Evolutionary conservation across 1,139 yeast species (phyloP).

Genomic region (Geotrichum aggregatum): DNA sequence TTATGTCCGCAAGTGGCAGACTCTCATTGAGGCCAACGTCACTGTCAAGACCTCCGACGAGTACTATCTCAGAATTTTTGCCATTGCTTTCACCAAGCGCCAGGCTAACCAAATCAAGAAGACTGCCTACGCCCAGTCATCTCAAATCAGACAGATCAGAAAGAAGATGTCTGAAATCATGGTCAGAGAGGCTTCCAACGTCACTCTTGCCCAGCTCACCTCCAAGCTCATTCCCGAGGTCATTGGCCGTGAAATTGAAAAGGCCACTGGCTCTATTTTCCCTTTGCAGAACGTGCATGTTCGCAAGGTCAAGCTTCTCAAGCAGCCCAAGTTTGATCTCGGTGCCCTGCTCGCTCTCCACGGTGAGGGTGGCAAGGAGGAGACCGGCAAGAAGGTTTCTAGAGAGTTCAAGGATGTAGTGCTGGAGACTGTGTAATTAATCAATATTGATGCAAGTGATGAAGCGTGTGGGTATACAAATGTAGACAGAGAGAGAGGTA

Average conservation of each 20-base stretch:
- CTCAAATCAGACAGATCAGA: slow-evolving; percentile 81
- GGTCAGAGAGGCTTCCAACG: slow-evolving; percentile 79
- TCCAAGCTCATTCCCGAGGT: slow-evolving; percentile 88
- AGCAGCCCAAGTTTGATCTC: slow-evolving; percentile 87
- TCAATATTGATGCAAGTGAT: neutral
- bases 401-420: slow-evolving; percentile 87
- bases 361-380: slow-evolving; percentile 78
- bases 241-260: slow-evolving; percentile 85
- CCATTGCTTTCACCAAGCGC: slow-evolving; percentile 91
- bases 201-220: slow-evolving; percentile 81
- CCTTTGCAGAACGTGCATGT: slow-evolving; percentile 89
- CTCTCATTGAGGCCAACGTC: slow-evolving; percentile 85
- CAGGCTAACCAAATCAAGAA: slow-evolving; percentile 85
- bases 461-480: too few species aligned
- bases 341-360: slow-evolving; percentile 84
- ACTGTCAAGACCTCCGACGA: slow-evolving; percentile 90
- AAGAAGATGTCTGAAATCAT: slow-evolving; percentile 83
- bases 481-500: too few species aligned
- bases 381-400: slow-evolving; percentile 86
- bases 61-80: slow-evolving; percentile 81
- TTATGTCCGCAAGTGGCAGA: slow-evolving; percentile 90
- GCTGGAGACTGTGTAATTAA: slow-evolving; percentile 68
- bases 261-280: slow-evolving; percentile 77
- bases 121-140: slow-evolving; percentile 86
- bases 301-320: slow-evolving; percentile 86